Base-by-base conservation (phyloP, 2,329 filamentous ascomycete genomes). In the Fusarium abutilonis region DNA sequence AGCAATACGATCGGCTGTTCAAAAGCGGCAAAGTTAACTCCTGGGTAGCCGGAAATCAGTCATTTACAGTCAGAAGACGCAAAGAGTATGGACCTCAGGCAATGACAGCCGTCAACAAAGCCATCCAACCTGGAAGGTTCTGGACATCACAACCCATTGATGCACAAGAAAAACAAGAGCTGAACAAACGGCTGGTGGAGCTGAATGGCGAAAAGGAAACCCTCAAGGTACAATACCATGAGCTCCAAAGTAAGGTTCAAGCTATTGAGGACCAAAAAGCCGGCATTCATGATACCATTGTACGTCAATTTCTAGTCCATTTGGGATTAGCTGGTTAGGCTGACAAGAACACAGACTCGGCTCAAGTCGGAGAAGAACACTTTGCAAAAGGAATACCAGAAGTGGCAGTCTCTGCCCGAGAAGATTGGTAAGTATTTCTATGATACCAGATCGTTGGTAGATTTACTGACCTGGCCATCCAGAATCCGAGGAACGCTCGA, bases 141-240 rank as follows among this genome's bases (percentile, higher is more conserved):
- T 97, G 95, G 88, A 93, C 88, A 1, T 87, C 92, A 41, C 87
- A 91, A 60, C 89, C 91, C 4, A 83, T 93, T 7, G 91, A 96
- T 71, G 77, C 78, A 4, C 79, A 84, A 19, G 88, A 84, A 56
- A 92, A 90, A 72, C 75, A 78, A 13, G 82, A 87, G 47, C 73
- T 95, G 14, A 80, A 86, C 56, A 79, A 79, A 14, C 82, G 80
- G 7, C 75, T 89, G 1, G 58, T 68, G 0, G 81, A 85, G 40
- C 60, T 81, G 3, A 64, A 72, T 4, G 70, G 59, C 4, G 75
- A 83, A 45, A 58, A 73, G 13, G 64, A 66, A 1, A 61, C 71
- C 10, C 46, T 84, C 26, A 75, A 70, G 46, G 64, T 68, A 4
- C 66, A 79, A 54, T 69, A 70, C 21, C 53, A 63, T 2, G 74